These are phyloP conservation scores for Wickerhamomyces mucosus DNA, from an alignment of 805 yeast genomes.

Conservation along the genomic window DNA sequence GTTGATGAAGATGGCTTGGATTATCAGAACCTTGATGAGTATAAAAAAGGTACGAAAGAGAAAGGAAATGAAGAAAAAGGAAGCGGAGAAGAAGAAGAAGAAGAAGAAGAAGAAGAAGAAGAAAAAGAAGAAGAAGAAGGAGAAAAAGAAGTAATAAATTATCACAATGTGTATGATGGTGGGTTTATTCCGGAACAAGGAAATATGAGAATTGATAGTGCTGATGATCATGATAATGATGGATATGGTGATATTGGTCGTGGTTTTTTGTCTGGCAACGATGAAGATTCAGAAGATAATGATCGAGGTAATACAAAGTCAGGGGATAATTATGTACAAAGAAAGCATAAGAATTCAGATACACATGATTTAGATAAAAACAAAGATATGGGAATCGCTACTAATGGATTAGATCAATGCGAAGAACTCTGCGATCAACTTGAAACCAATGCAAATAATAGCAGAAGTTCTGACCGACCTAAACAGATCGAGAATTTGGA, in stretches of 20 bases:
- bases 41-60: constrained; percentile 14
- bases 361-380: constrained; percentile 1
- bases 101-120: constrained; percentile 1
- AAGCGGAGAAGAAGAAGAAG: constrained; percentile 3
- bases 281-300: constrained; percentile 6
- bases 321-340: not conserved
- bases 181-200: constrained; percentile 7
- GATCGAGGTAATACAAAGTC: not conserved
- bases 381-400: not conserved
- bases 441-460: constrained; percentile 2
- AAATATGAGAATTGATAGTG: constrained; percentile 1
- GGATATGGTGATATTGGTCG: constrained; percentile 1
- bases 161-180: constrained; percentile 9
- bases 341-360: no score
- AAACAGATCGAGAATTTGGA: not conserved
- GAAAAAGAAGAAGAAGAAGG: not conserved
- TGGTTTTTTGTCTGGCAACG: constrained; percentile 5
- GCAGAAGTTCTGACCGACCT: no score
- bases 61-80: constrained; percentile 11
- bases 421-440: constrained; percentile 16
- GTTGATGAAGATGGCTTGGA: constrained; percentile 5
- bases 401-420: constrained; percentile 13
- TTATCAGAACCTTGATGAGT: constrained; percentile 8
- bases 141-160: not conserved
- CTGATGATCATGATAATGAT: constrained; percentile 2